Evolutionary conservation across 2,329 filamentous ascomycete species (phyloP), one percentile per base, ranked within the genome.

Genomic region (Diaporthe ampelina): DNA sequence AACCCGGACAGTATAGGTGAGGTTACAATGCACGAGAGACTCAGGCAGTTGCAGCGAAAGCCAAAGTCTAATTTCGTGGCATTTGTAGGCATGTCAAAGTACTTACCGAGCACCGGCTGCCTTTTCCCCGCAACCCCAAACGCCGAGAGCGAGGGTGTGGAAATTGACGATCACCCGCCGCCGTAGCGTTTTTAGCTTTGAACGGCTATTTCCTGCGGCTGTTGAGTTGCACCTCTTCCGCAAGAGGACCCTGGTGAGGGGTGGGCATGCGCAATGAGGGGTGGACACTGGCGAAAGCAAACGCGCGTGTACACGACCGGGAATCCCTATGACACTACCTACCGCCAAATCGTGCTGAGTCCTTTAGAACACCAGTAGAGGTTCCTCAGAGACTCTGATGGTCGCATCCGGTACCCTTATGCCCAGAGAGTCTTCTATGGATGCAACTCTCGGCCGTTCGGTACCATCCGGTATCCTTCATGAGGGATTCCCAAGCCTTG

Each of bases 81-180:
- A 13, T 67, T 52, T 67, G 24, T 52, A 52, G 29, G 43, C 21
- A 37, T 19, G 29, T 32, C 6, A 24, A 52, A 8, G 21, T 6
- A 37, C 29, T 32, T 32, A 32, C 45, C 61, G 43, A 52, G 61
- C 52, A 52, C 43, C 45, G 61, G 29, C 59, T 48, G 21, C 29
- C 29, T 50, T 37, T 67, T 40, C 61, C 61, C 61, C 61, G 61
- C 61, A 67, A 37, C 61, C 35, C 61, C 61, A 35, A 45, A 67
- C 29, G 61, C 61, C 43, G 43, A 65, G 17, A 43, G 29, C 37
- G 61, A 35, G 61, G 29, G 45, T 17, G 61, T 56, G 61, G 13
- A 52, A 67, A 52, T 37, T 37, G 61, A 52, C 45, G 45, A 67
- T 67, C 63, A 37, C 45, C 63, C 45, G 45, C 40, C 59, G 59